Percentiles rank a stretch among this genome's conserved stretches.
phyloP scores from a whole-genome alignment of 108 stramenopile genomes.

The Nitzschia palea region DNA sequence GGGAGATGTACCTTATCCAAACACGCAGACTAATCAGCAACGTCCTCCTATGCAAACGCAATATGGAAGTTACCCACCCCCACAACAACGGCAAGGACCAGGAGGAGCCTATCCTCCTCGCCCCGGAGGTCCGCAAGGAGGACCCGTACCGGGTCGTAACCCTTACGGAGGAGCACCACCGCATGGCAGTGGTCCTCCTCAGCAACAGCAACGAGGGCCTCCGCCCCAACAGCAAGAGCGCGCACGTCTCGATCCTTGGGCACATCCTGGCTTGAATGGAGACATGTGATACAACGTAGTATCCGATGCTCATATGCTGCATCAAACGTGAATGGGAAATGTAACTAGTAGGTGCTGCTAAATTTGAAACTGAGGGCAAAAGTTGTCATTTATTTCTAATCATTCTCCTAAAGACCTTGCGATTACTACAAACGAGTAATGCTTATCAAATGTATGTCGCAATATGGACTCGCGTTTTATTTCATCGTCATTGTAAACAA shows the following conservation, averaged over 20 bases:
- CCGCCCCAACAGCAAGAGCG: slow-evolving; percentile 17
- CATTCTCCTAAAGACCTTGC: no score
- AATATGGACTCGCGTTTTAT: no score
- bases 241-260: slow-evolving; percentile 30
- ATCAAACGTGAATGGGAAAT: no score
- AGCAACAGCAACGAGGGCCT: slow-evolving; percentile 13
- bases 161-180: background rate
- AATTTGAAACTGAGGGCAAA: no score
- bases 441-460: no score
- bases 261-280: slow-evolving; percentile 32
- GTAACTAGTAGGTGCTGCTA: no score
- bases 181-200: slow-evolving; percentile 7
- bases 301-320: no score
- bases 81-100: slow-evolving; percentile 18
- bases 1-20: slow-evolving; percentile 23
- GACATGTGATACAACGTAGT: slow-evolving; percentile 14
- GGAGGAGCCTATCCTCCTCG: background rate
- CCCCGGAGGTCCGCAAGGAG: background rate
- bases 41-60: slow-evolving; percentile 33
- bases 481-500: no score
- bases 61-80: slow-evolving; percentile 14
- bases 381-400: no score
- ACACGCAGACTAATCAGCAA: slow-evolving; percentile 4
- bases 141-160: background rate
- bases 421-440: no score